phyloP scores from a whole-genome alignment of 768 basidiomycete species.

The Suillus occidentalis region DNA sequence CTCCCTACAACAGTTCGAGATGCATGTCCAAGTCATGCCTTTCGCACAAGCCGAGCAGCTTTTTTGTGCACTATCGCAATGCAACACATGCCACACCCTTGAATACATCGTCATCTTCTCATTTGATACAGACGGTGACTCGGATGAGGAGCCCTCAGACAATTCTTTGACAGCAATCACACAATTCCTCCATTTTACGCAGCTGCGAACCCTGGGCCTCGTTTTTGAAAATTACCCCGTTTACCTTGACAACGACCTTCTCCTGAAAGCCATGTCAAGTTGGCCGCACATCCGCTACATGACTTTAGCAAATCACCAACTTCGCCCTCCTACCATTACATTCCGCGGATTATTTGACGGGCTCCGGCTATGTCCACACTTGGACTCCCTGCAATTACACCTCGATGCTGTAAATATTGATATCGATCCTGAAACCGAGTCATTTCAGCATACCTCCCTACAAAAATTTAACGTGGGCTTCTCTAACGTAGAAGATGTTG shows the following conservation, averaged over 20 bases:
- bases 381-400: background rate
- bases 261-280: background rate
- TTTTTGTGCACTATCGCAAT: background rate
- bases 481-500: background rate
- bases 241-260: background rate
- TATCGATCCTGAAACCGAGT: background rate
- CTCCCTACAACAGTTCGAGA: background rate
- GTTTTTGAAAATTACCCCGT: background rate
- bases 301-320: background rate
- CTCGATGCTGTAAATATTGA: background rate
- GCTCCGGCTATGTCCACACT: background rate
- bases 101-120: background rate
- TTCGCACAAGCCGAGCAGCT: background rate
- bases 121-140: background rate
- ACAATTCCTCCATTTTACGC: background rate
- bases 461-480: background rate
- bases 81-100: background rate
- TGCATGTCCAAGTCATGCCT: background rate
- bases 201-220: background rate
- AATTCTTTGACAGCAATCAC: background rate
- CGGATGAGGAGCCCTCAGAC: background rate
- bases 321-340: background rate
- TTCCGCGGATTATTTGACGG: background rate
- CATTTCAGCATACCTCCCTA: background rate
- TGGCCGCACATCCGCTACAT: background rate